Evolutionary conservation across 2,329 filamentous ascomycete genomes (phyloP).

Genomic region (Botrytis pseudocinerea): DNA sequence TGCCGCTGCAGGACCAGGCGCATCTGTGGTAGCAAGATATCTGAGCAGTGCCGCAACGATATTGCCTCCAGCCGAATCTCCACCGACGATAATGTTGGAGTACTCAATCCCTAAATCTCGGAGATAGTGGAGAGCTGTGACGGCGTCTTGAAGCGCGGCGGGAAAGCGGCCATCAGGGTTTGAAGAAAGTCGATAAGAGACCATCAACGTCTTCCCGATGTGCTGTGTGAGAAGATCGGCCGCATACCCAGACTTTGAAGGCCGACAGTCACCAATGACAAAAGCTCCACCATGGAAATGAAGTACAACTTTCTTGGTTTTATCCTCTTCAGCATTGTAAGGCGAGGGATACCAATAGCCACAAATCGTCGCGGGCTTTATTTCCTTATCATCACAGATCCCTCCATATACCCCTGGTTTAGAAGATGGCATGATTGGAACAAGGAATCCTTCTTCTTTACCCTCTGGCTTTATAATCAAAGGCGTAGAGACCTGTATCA

Average conservation of each 20-base stretch:
- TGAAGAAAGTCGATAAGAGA: slow-evolving; percentile 34
- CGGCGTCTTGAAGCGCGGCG: slow-evolving; percentile 50
- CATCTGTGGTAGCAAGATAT: neutral
- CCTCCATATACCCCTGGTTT: neutral
- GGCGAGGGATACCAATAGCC: neutral
- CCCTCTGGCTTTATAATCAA: neutral
- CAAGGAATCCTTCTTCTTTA: slow-evolving; percentile 7
- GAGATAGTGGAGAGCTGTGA: slow-evolving; percentile 39
- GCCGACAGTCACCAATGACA: slow-evolving; percentile 47
- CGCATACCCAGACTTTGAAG: slow-evolving; percentile 40
- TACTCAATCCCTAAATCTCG: neutral
- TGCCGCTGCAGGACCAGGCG: slow-evolving; percentile 1
- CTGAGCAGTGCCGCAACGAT: slow-evolving; percentile 4
- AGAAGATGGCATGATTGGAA: slow-evolving; percentile 10
- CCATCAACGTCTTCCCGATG: neutral
- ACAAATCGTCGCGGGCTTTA: neutral
- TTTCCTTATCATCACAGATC: neutral
- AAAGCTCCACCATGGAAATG: slow-evolving; percentile 51
- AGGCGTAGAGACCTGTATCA: neutral
- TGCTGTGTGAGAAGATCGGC: slow-evolving; percentile 29
- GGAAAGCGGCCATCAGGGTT: slow-evolving; percentile 49
- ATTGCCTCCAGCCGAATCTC: slow-evolving; percentile 7
- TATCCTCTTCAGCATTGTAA: neutral
- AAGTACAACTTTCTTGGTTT: slow-evolving; percentile 42
- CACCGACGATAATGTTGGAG: neutral